Evolutionary conservation across 176 grass and related monocot genomes (phyloP).

Genomic region (Oryza officinalis): DNA sequence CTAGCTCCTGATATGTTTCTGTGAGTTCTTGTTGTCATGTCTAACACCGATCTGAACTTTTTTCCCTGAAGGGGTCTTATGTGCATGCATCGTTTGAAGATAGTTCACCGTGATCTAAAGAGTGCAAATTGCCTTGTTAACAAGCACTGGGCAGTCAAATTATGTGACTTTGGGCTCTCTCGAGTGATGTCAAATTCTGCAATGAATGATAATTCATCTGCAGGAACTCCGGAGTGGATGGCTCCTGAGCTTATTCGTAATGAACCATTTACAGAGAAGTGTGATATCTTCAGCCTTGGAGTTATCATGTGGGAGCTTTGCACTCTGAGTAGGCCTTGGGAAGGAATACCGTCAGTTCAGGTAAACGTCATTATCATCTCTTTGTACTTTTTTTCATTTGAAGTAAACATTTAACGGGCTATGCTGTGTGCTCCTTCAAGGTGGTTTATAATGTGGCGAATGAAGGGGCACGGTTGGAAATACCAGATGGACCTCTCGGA

Average conservation of each 20-base stretch:
- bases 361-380: slow-evolving; percentile 43
- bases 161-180: slow-evolving; percentile 97
- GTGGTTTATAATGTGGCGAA: slow-evolving; percentile 94
- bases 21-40: slow-evolving; percentile 5
- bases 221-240: slow-evolving; percentile 98
- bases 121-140: slow-evolving; percentile 98
- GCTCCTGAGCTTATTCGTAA: slow-evolving; percentile 97
- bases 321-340: slow-evolving; percentile 88
- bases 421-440: slow-evolving; percentile 45
- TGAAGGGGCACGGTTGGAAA: slow-evolving; percentile 82
- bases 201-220: slow-evolving; percentile 81
- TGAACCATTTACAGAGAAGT: slow-evolving; percentile 88
- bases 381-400: neutral
- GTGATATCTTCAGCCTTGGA: slow-evolving; percentile 95
- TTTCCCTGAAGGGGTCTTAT: slow-evolving; percentile 81
- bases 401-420: slow-evolving; percentile 19
- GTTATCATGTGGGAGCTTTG: slow-evolving; percentile 99
- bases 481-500: slow-evolving; percentile 91
- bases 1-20: neutral
- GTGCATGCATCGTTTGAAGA: slow-evolving; percentile 98
- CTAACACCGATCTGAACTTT: slow-evolving; percentile 15
- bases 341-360: slow-evolving; percentile 84
- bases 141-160: slow-evolving; percentile 91
- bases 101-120: slow-evolving; percentile 93
- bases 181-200: slow-evolving; percentile 59